Conservation (phyloP, 106 monocot species). For the Dendrobium nobile region DNA sequence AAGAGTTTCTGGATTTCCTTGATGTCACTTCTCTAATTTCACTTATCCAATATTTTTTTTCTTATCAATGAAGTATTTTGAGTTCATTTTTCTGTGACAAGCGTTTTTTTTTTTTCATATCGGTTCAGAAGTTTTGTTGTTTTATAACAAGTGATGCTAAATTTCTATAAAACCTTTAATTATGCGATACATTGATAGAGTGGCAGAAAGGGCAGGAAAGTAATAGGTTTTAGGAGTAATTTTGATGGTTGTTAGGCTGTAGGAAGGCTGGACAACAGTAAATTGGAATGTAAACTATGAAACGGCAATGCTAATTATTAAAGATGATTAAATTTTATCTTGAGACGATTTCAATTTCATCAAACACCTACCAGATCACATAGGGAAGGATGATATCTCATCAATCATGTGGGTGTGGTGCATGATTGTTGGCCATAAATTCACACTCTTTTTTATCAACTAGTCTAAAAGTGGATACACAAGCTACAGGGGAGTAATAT, state of each 20-base stretch:
- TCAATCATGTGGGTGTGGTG: background rate
- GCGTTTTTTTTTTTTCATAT: background rate
- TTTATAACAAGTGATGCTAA: background rate
- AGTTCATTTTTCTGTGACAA: background rate
- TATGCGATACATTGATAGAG: background rate
- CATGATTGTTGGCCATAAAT: background rate
- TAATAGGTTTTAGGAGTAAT: background rate
- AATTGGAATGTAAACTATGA: background rate
- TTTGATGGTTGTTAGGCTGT: background rate
- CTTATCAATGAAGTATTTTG: background rate
- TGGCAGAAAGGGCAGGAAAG: background rate
- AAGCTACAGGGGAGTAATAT: background rate
- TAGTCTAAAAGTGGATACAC: background rate
- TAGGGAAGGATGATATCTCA: background rate
- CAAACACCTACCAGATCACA: background rate
- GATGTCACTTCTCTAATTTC: background rate
- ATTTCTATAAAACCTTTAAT: background rate
- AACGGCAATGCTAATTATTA: background rate
- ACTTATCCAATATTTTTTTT: background rate
- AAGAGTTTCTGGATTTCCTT: background rate
- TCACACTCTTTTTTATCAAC: background rate
- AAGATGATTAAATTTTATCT: background rate
- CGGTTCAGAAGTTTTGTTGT: background rate
- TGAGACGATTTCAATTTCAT: background rate
- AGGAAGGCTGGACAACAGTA: background rate